Evolutionary conservation across 108 stramenopile species (phyloP).

Genomic region (Nitzschia putrida): DNA sequence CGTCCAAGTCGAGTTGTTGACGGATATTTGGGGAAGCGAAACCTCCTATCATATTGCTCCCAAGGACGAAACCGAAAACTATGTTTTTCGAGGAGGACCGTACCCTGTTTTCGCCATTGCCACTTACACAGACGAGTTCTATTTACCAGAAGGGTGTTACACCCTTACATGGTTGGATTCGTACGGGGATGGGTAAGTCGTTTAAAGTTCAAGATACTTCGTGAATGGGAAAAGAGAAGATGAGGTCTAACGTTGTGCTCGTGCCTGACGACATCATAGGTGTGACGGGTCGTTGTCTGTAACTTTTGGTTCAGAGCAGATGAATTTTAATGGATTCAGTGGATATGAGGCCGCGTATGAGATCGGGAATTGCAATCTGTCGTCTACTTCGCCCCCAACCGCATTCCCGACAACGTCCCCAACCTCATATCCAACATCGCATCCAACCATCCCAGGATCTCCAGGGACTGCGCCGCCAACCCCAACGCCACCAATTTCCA

Average conservation of each 20-base stretch:
- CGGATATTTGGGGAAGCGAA: conserved; percentile 1
- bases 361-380: neutral
- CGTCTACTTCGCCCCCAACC: conserved; percentile 1
- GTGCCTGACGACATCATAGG: neutral
- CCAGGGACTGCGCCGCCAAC: neutral
- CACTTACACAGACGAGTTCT: neutral
- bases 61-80: neutral
- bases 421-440: neutral
- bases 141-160: neutral
- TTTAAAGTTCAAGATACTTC: too few species aligned
- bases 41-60: neutral
- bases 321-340: neutral
- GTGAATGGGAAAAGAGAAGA: too few species aligned
- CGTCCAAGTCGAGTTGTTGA: neutral
- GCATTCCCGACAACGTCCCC: neutral
- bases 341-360: neutral
- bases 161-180: neutral
- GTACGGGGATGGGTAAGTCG: conserved; percentile 2
- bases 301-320: neutral
- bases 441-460: neutral
- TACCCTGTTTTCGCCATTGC: neutral
- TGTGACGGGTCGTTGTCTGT: neutral
- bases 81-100: neutral
- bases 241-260: neutral
- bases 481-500: neutral